Percentiles rank a stretch among this genome's conserved stretches.
Conservation (phyloP, 257 asterid species). For the Plantago major region DNA sequence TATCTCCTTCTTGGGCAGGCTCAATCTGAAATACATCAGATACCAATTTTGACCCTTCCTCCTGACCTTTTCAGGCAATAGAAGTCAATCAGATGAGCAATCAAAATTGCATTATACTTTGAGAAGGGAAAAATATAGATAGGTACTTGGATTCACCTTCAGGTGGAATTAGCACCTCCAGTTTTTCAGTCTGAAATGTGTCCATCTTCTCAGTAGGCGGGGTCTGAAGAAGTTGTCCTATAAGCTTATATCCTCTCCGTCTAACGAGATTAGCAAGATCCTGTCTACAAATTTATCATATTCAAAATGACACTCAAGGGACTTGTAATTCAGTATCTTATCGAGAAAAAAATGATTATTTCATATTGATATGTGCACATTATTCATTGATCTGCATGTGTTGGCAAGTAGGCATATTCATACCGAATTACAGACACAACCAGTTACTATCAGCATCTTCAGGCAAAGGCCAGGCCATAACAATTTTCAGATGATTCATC, state of each 20-base stretch:
- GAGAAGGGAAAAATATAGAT: conserved; percentile 12
- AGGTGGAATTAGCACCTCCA: conserved; percentile 21
- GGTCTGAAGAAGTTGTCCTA: conserved; percentile 53
- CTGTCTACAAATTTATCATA: conserved; percentile 32
- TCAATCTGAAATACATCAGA: conserved; percentile 34
- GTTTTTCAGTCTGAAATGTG: conserved; percentile 30
- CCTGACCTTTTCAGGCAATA: conserved; percentile 57
- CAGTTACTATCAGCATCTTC: not conserved
- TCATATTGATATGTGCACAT: not conserved
- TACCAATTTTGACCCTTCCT: conserved; percentile 32
- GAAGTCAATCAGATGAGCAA: conserved; percentile 24
- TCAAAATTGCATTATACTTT: conserved; percentile 3
- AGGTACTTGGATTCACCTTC: conserved; percentile 28
- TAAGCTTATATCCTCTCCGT: conserved; percentile 81
- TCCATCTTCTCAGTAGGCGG: conserved; percentile 26
- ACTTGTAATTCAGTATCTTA: conserved; percentile 5
- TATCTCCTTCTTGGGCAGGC: conserved; percentile 14
- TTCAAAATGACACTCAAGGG: conserved; percentile 6
- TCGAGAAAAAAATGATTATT: conserved; percentile 2
- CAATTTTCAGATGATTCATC: no score
- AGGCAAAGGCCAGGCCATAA: not conserved
- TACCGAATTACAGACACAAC: conserved; percentile 7
- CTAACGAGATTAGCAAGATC: conserved; percentile 90
- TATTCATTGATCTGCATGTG: not conserved
- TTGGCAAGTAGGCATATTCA: conserved; percentile 1